These are phyloP conservation scores for Prunus campanulata DNA, from an alignment of 306 rosid genomes.

Conservation along the genomic window DNA sequence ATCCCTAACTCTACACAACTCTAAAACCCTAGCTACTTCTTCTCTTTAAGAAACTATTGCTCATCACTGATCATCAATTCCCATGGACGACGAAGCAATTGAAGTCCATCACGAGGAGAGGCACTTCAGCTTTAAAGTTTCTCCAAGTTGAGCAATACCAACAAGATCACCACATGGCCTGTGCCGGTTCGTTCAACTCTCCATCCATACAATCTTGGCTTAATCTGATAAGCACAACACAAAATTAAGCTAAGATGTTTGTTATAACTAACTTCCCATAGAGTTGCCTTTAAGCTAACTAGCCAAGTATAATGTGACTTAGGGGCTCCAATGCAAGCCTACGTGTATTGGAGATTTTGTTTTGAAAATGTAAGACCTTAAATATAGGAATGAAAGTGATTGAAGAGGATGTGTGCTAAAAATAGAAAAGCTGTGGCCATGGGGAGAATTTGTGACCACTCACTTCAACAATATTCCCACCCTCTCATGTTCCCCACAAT, in stretches of 20 bases:
- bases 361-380: background rate
- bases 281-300: background rate
- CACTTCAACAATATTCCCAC: constrained; percentile 1
- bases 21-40: too few relatives aligned
- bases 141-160: background rate
- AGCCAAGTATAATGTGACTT: background rate
- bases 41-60: too few relatives aligned
- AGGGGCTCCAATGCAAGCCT: background rate
- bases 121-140: background rate
- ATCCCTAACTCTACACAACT: too few relatives aligned
- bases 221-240: background rate
- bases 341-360: background rate
- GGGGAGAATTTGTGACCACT: constrained; percentile 6
- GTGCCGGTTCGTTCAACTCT: background rate
- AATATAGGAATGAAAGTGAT: background rate
- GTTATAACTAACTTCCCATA: background rate
- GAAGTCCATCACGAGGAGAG: too few relatives aligned
- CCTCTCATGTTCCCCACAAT: constrained; percentile 8
- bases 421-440: background rate
- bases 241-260: background rate
- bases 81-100: too few relatives aligned
- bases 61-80: too few relatives aligned
- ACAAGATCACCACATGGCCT: background rate
- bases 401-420: background rate
- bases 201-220: background rate